Percentiles rank a stretch among this genome's conserved stretches.
phyloP scores from a whole-genome alignment of 1,284 basidiomycete genomes.

The Malassezia japonica region DNA sequence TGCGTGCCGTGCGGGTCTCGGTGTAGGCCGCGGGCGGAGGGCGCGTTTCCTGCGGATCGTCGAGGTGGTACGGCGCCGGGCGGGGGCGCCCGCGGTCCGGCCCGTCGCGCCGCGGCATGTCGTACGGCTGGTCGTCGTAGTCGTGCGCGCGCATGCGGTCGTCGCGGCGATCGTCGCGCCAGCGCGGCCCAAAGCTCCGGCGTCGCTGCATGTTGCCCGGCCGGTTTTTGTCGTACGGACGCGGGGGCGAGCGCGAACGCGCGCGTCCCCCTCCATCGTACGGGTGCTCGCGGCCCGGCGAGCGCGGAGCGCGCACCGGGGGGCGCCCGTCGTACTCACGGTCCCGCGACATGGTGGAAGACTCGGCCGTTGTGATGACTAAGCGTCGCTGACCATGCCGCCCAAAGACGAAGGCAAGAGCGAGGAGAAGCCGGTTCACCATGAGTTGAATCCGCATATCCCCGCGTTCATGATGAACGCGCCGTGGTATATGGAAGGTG shows the following conservation, averaged over 20 bases:
- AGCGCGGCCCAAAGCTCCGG: neutral
- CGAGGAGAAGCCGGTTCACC: neutral
- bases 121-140: constrained; percentile 1
- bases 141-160: constrained; percentile 3
- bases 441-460: constrained; percentile 89
- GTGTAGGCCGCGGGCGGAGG: neutral
- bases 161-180: neutral
- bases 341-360: constrained; percentile 1
- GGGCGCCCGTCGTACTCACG: neutral
- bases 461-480: constrained; percentile 65
- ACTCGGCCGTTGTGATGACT: neutral
- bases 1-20: neutral
- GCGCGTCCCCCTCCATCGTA: neutral
- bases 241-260: constrained; percentile 7
- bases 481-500: constrained; percentile 90
- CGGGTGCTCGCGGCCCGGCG: neutral
- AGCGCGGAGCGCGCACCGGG: neutral
- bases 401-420: constrained; percentile 65
- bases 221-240: neutral
- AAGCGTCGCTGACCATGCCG: neutral
- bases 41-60: constrained; percentile 5
- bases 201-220: neutral
- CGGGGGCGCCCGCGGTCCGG: constrained; percentile 10
- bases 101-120: constrained; percentile 1
- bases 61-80: constrained; percentile 16